Evolutionary conservation across 208 protist genomes (phyloP).

Genomic region (Tritrichomonas foetus): DNA sequence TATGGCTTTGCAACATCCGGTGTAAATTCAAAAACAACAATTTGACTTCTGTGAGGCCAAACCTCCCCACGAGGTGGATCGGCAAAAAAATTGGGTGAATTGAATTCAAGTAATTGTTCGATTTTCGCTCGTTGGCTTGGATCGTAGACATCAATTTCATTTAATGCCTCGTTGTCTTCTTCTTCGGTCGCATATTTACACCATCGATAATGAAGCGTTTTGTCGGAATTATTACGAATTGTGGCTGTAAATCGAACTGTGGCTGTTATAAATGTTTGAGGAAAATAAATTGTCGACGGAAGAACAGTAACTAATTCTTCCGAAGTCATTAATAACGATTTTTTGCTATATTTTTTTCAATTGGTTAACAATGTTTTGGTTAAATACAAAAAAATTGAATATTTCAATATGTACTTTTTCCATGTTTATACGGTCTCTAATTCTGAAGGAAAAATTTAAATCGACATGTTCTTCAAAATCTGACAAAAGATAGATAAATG

Average conservation of each 20-base stretch:
- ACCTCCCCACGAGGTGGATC: not conserved
- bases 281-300: not conserved
- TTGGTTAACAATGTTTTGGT: too few relatives aligned
- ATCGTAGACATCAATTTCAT: not conserved
- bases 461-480: too few relatives aligned
- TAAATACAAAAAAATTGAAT: too few relatives aligned
- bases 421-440: too few relatives aligned
- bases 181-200: not conserved
- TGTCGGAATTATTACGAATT: not conserved
- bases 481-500: too few relatives aligned
- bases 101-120: not conserved
- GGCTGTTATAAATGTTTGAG: not conserved
- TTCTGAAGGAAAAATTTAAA: too few relatives aligned
- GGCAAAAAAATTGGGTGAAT: not conserved
- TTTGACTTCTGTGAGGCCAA: not conserved
- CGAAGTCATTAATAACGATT: too few relatives aligned
- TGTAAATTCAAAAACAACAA: not conserved
- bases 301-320: too few relatives aligned
- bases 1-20: not conserved
- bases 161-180: not conserved
- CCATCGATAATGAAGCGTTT: not conserved
- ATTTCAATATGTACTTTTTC: too few relatives aligned
- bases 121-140: not conserved
- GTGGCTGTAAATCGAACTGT: not conserved
- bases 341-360: too few relatives aligned